Evolutionary conservation across 2,329 filamentous ascomycete genomes (phyloP).

Genomic region (Alternaria burnsii): DNA sequence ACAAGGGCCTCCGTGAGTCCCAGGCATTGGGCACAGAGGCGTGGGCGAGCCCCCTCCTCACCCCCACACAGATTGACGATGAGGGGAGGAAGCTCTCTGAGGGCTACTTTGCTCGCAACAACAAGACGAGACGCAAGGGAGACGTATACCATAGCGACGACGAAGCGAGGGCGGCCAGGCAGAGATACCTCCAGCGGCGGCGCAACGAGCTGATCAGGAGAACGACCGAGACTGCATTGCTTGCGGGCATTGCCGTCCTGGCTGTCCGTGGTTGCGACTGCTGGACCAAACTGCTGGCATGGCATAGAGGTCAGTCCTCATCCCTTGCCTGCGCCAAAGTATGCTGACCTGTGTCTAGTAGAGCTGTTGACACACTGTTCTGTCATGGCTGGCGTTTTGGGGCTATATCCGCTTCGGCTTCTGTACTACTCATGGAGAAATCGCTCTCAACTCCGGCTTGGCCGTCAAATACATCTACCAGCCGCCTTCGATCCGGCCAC

Average conservation of each 20-base stretch:
- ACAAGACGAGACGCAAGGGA: conserved; percentile 24
- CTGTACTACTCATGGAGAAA: conserved; percentile 42
- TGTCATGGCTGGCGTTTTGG: conserved; percentile 41
- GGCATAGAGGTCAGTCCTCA: conserved; percentile 51
- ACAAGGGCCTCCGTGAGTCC: conserved; percentile 77
- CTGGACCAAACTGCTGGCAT: conserved; percentile 46
- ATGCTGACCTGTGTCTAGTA: conserved; percentile 39
- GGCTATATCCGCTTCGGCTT: conserved; percentile 52
- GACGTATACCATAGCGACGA: conserved; percentile 39
- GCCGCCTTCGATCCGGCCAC: conserved; percentile 89
- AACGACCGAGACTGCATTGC: conserved; percentile 62
- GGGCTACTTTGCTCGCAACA: conserved; percentile 49
- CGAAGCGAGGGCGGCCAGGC: conserved; percentile 58
- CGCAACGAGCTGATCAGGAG: conserved; percentile 86
- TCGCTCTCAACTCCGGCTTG: conserved; percentile 40
- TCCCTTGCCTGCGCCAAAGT: neutral
- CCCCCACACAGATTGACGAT: conserved; percentile 58
- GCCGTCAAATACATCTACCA: conserved; percentile 69
- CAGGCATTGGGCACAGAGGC: conserved; percentile 49
- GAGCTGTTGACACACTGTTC: conserved; percentile 53
- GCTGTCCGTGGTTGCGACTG: conserved; percentile 53
- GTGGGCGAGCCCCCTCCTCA: conserved; percentile 52
- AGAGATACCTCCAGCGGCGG: conserved; percentile 81
- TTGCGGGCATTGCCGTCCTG: conserved; percentile 61
- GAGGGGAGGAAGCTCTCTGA: conserved; percentile 52